Conservation (phyloP, 257 asterid genomes). For the Gentiana macrophylla region DNA sequence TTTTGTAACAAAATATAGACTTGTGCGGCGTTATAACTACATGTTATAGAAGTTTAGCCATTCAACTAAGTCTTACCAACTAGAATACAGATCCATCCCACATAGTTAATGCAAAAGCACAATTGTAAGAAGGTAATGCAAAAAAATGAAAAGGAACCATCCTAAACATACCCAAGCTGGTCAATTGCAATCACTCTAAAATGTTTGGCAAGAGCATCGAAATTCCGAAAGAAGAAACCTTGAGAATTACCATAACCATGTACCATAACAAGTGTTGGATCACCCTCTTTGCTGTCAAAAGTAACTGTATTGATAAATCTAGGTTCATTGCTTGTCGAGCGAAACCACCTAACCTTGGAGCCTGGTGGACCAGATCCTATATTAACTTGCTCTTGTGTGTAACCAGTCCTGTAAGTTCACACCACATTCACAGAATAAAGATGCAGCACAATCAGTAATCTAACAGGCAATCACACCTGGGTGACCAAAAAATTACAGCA, state of each 20-base stretch:
- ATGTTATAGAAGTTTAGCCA: too few species aligned
- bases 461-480: not conserved
- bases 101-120: not conserved
- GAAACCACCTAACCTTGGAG: conserved; percentile 79
- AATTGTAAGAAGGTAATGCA: not conserved
- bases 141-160: not conserved
- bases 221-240: conserved; percentile 94
- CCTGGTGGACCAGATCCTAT: conserved; percentile 96
- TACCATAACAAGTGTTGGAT: conserved; percentile 94
- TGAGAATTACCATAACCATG: conserved; percentile 97
- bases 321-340: conserved; percentile 74
- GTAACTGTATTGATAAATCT: conserved; percentile 84
- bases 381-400: conserved; percentile 56
- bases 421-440: not conserved
- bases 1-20: too few species aligned
- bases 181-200: conserved; percentile 85
- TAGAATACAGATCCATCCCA: not conserved
- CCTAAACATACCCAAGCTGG: conserved; percentile 72
- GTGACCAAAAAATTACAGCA: not conserved
- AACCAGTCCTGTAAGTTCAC: conserved; percentile 55
- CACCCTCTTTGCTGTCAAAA: conserved; percentile 72
- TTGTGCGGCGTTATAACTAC: too few species aligned
- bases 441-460: not conserved
- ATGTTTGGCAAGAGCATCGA: conserved; percentile 69
- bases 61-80: not conserved